Base-by-base conservation (phyloP, 2,329 filamentous ascomycete genomes). In the Ophiocordyceps camponoti-floridani region DNA sequence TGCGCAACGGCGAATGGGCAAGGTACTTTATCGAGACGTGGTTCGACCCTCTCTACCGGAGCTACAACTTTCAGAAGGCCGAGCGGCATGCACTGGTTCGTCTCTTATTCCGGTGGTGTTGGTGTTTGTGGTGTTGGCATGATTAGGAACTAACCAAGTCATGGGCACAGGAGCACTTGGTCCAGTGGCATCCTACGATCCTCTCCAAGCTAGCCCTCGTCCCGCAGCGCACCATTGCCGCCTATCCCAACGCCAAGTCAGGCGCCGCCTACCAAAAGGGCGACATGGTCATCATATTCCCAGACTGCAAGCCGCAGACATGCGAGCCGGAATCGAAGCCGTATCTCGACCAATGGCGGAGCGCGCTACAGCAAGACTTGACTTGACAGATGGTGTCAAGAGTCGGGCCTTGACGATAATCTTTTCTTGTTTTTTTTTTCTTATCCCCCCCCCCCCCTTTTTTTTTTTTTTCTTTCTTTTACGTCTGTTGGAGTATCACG, bases 111-210 rank as follows among this genome's bases (percentile, higher is more conserved):
- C 30, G 23, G 23, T 23, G 23, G 23, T 23, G 23, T 23, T 23
- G 23, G 23, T 31, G 10, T 31, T 31, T 3, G 30, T 23, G 23
- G 23, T 31, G 10, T 31, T 31, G 30, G 30, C 10, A 10, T 31
- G 13, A 31, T 31, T 2, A 31, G 30, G 3, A 23, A 23, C 23
- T 23, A 23, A 23, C 23, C 23, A 23, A 23, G 23, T 23, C 2
- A 11, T 13, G 30, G 30, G 2, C 40, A 12, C 49, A 88, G 83
- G 84, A 89, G 63, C 84, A 91, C 58, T 82, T 89, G 52, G 77
- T 85, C 31, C 89, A 94, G 68, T 98, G 91, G 93, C 91, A 98
- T 58, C 87, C 89, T 27, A 98, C 91, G 0, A 82, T 98, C 41
- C 74, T 98, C 11, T 86, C 89, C 35, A 91, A 87, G 58, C 67